Base-by-base conservation (phyloP, 225 moss, liverwort and hornwort genomes). In the Neckera pumila region DNA sequence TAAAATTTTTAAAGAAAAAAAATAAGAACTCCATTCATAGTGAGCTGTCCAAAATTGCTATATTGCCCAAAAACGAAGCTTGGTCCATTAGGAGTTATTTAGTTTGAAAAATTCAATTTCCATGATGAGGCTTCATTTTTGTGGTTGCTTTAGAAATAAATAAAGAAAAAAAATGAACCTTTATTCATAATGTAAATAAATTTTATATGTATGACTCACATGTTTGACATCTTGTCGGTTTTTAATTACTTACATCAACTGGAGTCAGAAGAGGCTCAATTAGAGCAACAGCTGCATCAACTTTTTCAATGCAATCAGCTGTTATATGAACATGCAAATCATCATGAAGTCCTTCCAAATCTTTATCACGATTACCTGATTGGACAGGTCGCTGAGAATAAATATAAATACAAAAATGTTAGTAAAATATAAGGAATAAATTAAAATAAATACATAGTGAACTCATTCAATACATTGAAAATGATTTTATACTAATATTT, bases 241-340 rank as follows among this genome's bases (percentile, higher is more conserved):
- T 61, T 16, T 5, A 62, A 34, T 45, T 58, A 81, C 93, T 88
- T 87, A 98, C 97, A 94, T 98, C 95, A 54, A 96, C 91, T 30
- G 97, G 96, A 83, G 96, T 98, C 40, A 98, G 65, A 56, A 98
- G 91, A 17, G 97, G 97, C 59, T 98, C 96, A 83, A 98, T 94
- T 2, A 98, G 95, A 61, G 97, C 96, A 89, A 96, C 94, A 8
- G 96, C 96, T 22, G 96, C 96, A 92, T 98, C 96, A 73, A 98
- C 95, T 93, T 95, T 98, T 88, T 98, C 95, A 62, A 96, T 91
- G 11, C 92, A 91, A 87, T 96, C 96, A 1, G 94, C 94, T 70
- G 96, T 93, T 87, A 98, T 94, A 82, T 98, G 95, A 38, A 96
- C 96, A 90, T 96, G 97, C n/a, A 98, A 94, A 82, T 98, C 97